These are phyloP conservation scores for Plasmopara muralis DNA, from an alignment of 352 stramenopile genomes.

Conservation along the genomic window DNA sequence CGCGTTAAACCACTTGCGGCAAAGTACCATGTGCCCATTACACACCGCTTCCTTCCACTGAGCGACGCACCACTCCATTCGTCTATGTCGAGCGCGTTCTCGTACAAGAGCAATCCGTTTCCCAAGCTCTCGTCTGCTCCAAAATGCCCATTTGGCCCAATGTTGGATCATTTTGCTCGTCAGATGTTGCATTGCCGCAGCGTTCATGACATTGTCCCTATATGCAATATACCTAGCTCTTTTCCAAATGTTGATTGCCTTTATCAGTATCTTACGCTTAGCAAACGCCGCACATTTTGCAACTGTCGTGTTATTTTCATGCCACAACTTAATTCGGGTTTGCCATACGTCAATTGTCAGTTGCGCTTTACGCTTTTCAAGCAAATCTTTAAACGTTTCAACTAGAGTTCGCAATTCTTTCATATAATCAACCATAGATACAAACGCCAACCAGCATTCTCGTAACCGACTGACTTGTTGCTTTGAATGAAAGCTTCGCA, in stretches of 20 bases:
- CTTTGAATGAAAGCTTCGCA: constrained; percentile 6
- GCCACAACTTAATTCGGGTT: not conserved
- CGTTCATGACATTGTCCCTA: constrained; percentile 2
- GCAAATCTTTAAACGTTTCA: constrained; percentile 8
- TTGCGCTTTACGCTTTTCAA: constrained; percentile 5
- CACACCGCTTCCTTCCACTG: constrained; percentile 9
- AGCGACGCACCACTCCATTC: constrained; percentile 6
- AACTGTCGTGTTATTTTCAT: constrained; percentile 1
- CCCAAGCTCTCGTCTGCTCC: constrained; percentile 15
- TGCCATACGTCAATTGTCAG: constrained; percentile 8
- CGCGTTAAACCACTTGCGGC: constrained; percentile 6
- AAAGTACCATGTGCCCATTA: constrained; percentile 5
- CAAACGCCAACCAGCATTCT: constrained; percentile 13
- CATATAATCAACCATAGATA: constrained; percentile 9
- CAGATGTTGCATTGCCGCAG: constrained; percentile 9
- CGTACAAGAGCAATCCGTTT: constrained; percentile 8
- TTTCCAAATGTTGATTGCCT: constrained; percentile 12
- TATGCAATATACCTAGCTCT: constrained; percentile 1
- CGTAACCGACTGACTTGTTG: constrained; percentile 1
- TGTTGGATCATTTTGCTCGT: constrained; percentile 14
- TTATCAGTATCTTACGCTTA: constrained; percentile 4
- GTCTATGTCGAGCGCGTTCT: constrained; percentile 4
- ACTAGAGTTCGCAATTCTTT: constrained; percentile 5
- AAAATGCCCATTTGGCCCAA: constrained; percentile 25
- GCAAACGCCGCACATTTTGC: constrained; percentile 3